Conservation (phyloP, 805 yeast species). For the Saturnispora ahearnii region DNA sequence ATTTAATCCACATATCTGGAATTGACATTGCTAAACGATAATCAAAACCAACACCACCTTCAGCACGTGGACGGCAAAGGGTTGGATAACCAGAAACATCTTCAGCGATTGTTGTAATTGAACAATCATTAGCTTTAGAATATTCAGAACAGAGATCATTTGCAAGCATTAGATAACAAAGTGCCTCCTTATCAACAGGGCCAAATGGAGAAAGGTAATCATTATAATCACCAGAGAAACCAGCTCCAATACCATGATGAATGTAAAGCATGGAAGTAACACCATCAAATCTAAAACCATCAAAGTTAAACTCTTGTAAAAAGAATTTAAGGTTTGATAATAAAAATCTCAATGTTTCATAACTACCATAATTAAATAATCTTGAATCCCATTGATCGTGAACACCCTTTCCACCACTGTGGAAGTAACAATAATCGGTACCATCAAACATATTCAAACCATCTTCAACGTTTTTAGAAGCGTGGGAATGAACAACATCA, state of each 20-base stretch:
- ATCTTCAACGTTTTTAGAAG: conserved; percentile 88
- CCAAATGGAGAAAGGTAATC: conserved; percentile 75
- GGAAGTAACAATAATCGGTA: conserved; percentile 91
- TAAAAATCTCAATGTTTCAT: conserved; percentile 83
- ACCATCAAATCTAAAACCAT: conserved; percentile 95
- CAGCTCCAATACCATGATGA: conserved; percentile 88
- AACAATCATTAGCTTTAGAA: conserved; percentile 24
- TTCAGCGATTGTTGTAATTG: conserved; percentile 75
- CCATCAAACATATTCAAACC: conserved; percentile 93
- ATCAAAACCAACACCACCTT: conserved; percentile 91
- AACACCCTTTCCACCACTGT: conserved; percentile 72
- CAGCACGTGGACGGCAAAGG: conserved; percentile 58
- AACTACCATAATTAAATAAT: conserved; percentile 81
- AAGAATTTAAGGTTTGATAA: conserved; percentile 78
- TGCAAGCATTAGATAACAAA: conserved; percentile 84
- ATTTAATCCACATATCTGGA: conserved; percentile 98
- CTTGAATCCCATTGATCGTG: conserved; percentile 97
- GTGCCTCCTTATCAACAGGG: conserved; percentile 79
- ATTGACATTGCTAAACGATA: conserved; percentile 93
- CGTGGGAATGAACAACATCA: conserved; percentile 94
- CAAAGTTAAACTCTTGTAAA: conserved; percentile 76
- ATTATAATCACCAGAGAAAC: conserved; percentile 85
- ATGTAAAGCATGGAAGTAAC: conserved; percentile 87
- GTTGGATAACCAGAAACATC: conserved; percentile 98
- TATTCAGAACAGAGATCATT: conserved; percentile 60